Evolutionary conservation across 2,329 filamentous ascomycete species (phyloP).

Genomic region (Botrytis paeoniae): DNA sequence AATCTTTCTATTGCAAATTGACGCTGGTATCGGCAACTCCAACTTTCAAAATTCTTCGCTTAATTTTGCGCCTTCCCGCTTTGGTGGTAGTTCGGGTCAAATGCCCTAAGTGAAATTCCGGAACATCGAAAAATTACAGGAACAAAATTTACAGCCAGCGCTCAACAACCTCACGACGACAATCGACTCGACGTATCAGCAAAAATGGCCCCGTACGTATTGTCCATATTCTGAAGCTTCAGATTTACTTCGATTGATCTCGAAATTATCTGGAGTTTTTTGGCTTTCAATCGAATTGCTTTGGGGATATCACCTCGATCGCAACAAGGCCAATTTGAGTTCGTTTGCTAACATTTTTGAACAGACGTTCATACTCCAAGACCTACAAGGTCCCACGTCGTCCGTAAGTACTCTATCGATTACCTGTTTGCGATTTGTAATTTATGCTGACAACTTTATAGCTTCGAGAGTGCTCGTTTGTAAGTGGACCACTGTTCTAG

Average conservation of each 20-base stretch:
- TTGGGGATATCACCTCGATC: neutral
- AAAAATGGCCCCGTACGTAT: conserved; percentile 43
- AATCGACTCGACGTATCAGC: conserved; percentile 24
- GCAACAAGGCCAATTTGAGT: neutral
- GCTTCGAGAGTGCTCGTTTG: conserved; percentile 99
- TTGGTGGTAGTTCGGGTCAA: conserved; percentile 12
- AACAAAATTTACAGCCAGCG: conserved; percentile 12
- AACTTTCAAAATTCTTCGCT: conserved; percentile 18
- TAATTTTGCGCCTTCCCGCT: conserved; percentile 9
- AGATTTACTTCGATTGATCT: neutral
- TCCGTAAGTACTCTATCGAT: conserved; percentile 42
- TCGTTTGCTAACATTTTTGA: conserved; percentile 8
- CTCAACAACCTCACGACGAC: conserved; percentile 19
- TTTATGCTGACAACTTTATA: conserved; percentile 44
- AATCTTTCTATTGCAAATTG: conserved; percentile 15
- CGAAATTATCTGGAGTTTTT: neutral
- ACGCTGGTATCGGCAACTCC: conserved; percentile 9
- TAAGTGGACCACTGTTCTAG: conserved; percentile 99
- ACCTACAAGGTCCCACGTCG: conserved; percentile 98
- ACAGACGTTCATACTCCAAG: conserved; percentile 76
- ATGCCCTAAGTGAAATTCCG: conserved; percentile 15
- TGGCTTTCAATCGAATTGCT: neutral
- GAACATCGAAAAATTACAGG: conserved; percentile 6
- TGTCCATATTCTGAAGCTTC: neutral
- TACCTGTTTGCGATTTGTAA: neutral